Evolutionary conservation across 306 rosid genomes (phyloP), one percentile per base, ranked within the genome.

Genomic region (Vicia villosa): DNA sequence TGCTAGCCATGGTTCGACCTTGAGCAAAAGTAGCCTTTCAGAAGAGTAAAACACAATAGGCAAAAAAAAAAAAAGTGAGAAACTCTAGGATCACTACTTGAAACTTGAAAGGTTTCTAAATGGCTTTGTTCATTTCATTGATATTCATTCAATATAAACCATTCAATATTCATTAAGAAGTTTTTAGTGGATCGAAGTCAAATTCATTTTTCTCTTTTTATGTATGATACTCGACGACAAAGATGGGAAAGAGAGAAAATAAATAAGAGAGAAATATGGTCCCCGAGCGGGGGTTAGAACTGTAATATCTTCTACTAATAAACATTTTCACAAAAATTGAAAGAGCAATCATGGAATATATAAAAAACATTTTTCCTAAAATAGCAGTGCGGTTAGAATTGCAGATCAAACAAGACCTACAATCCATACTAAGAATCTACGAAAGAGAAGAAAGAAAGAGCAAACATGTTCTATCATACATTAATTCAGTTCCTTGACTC

Each of bases 391-490:
- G 10, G 15, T 45, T 46, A 36, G 74, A 75, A 75, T 70, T 64
- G 69, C n/a, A 69, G 66, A 65, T 8, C 14, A 26, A 40, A 66
- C 26, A 72, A 45, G 43, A 46, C 32, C 52, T 57, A 57, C 26
- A 56, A 71, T 40, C 57, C 74, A 46, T 0, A 73, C 64, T 15
- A 45, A 66, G 36, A 70, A 65, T 61, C 72, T 41, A 42, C 41
- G 41, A 69, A 57, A 66, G 30, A 62, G 56, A 40, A 55, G 49
- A 75, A 78, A 55, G 49, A 75, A 78, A 55, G 66, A 61, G 63
- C 11, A 42, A 32, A 67, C 63, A 59, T 52, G 36, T 19, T 24
- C 54, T 77, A 67, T 32, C 72, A 73, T 51, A 65, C 73, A 56
- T 59, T 62, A 66, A 63, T 28, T 46, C 32, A 43, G 16, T 64